Percentiles rank a stretch among this genome's conserved stretches.
Evolutionary conservation across 2,329 filamentous ascomycete genomes (phyloP).

Genomic region (Penicillium psychrosexuale): DNA sequence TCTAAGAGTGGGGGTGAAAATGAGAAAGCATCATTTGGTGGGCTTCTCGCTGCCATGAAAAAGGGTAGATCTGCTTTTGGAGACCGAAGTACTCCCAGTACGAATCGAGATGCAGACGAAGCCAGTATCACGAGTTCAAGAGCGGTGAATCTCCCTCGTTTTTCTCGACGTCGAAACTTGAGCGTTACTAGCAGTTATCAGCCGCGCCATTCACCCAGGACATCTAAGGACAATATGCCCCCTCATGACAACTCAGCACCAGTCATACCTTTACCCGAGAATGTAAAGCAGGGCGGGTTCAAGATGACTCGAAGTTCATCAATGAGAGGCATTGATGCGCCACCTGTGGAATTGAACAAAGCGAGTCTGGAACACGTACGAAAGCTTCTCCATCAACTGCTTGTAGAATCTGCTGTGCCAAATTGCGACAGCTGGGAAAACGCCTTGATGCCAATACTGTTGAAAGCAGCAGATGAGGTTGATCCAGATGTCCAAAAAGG

Average conservation of each 20-base stretch:
- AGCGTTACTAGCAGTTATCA: constrained; percentile 78
- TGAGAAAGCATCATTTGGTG: constrained; percentile 70
- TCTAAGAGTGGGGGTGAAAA: constrained; percentile 65
- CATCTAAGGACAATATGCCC: constrained; percentile 55
- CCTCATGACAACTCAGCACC: constrained; percentile 31
- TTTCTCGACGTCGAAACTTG: constrained; percentile 71
- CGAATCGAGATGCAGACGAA: constrained; percentile 65
- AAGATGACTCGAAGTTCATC: constrained; percentile 75
- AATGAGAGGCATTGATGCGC: constrained; percentile 69
- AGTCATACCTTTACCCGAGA: constrained; percentile 44
- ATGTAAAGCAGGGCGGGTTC: constrained; percentile 39
- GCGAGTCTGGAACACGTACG: constrained; percentile 86
- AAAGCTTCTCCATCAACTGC: constrained; percentile 75
- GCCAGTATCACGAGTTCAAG: constrained; percentile 62
- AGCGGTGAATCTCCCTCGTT: constrained; percentile 59
- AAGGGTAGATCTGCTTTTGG: constrained; percentile 70
- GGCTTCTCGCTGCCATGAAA: constrained; percentile 68
- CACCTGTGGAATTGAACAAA: constrained; percentile 78
- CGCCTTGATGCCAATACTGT: constrained; percentile 81
- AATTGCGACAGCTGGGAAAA: constrained; percentile 80
- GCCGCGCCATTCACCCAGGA: constrained; percentile 67
- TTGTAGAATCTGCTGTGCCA: constrained; percentile 72
- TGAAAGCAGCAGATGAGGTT: constrained; percentile 90
- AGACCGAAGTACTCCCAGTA: constrained; percentile 70
- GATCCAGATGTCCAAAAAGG: constrained; percentile 85